Evolutionary conservation across 169 alveolate genomes (phyloP).

Genomic region (Plasmodium relictum): DNA sequence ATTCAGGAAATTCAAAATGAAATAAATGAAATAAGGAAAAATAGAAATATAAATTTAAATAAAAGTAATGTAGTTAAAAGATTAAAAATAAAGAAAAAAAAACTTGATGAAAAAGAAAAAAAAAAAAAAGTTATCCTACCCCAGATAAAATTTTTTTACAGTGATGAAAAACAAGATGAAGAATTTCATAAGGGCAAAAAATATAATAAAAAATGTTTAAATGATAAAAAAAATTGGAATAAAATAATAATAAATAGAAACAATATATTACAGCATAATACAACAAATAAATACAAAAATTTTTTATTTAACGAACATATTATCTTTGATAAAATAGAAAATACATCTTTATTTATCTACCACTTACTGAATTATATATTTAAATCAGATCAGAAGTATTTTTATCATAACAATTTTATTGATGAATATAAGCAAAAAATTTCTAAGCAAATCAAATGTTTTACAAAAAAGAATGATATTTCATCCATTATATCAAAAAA

Average conservation of each 20-base stretch:
- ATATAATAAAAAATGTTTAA: background rate
- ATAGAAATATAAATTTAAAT: background rate
- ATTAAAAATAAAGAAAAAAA: background rate
- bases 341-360: slow-evolving; percentile 35
- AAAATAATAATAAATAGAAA: slow-evolving; percentile 74
- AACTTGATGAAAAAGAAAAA: background rate
- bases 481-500: slow-evolving; percentile 25
- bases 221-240: slow-evolving; percentile 64
- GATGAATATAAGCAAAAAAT: slow-evolving; percentile 66
- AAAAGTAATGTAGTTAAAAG: background rate
- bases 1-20: slow-evolving; percentile 44
- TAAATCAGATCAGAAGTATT: slow-evolving; percentile 50
- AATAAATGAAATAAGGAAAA: background rate
- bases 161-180: background rate
- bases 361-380: slow-evolving; percentile 59
- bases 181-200: background rate
- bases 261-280: slow-evolving; percentile 65
- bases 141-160: background rate
- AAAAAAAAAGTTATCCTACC: background rate
- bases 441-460: slow-evolving; percentile 66
- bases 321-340: slow-evolving; percentile 65
- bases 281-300: slow-evolving; percentile 61
- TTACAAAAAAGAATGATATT: slow-evolving; percentile 57
- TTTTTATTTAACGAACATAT: slow-evolving; percentile 56
- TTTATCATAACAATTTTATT: slow-evolving; percentile 67